These are phyloP conservation scores for Juglanconis oblonga DNA, from an alignment of 2,329 filamentous ascomycete genomes.

Conservation along the genomic window DNA sequence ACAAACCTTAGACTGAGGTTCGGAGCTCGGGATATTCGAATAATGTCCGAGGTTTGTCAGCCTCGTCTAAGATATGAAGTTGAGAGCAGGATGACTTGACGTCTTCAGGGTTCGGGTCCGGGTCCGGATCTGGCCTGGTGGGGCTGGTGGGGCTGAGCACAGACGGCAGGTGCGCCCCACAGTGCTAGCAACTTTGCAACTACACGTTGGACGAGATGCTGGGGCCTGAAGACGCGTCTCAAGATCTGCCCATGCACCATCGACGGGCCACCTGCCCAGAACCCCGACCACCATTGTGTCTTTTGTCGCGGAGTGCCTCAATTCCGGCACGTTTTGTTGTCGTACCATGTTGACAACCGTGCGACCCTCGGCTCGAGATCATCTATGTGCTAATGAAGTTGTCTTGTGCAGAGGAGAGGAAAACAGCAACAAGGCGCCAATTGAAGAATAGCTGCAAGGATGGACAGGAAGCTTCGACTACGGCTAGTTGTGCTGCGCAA, in stretches of 20 bases:
- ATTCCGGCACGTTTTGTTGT: background rate
- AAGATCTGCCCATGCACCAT: background rate
- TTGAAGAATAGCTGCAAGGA: background rate
- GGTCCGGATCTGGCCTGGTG: background rate
- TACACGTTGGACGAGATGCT: background rate
- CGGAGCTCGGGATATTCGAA: background rate
- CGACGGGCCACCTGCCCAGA: too few relatives aligned
- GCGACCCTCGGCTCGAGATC: background rate
- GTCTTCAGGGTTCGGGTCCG: background rate
- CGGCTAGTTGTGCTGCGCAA: conserved; percentile 71
- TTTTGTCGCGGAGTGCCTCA: too few relatives aligned
- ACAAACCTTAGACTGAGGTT: background rate
- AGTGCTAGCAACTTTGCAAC: conserved; percentile 9
- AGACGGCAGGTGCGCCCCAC: background rate
- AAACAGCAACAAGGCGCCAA: background rate
- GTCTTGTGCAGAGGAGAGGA: background rate
- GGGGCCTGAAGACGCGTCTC: background rate
- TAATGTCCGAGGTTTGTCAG: background rate
- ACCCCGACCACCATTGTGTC: too few relatives aligned
- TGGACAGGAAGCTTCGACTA: conserved; percentile 59
- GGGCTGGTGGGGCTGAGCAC: too few relatives aligned
- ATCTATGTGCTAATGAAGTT: background rate
- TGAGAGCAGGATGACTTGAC: background rate
- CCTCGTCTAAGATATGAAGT: background rate
- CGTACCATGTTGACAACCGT: background rate